These are phyloP conservation scores for Stagonosporopsis rhizophila DNA, from an alignment of 2,329 filamentous ascomycete species.

Conservation along the genomic window DNA sequence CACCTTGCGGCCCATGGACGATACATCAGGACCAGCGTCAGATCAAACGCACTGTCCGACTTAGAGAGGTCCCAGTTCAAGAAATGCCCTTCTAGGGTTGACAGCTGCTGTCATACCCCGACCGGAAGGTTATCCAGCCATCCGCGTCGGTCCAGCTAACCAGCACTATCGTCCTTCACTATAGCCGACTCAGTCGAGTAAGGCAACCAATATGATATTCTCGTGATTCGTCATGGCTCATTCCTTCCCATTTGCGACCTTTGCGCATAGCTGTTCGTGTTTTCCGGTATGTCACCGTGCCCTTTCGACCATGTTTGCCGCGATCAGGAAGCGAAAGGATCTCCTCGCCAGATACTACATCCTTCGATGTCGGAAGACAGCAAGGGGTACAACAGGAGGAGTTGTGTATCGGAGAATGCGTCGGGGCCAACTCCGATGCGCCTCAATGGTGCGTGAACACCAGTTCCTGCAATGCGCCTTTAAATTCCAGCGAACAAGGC, in stretches of 20 bases:
- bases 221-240: neutral
- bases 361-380: neutral
- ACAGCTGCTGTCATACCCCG: neutral
- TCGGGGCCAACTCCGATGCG: slow-evolving; percentile 1
- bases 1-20: no score
- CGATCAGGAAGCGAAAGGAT: slow-evolving; percentile 2
- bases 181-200: neutral
- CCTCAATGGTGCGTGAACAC: neutral
- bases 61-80: neutral
- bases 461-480: neutral
- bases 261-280: slow-evolving; percentile 4
- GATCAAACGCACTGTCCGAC: neutral
- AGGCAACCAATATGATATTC: neutral
- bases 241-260: slow-evolving; percentile 5
- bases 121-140: slow-evolving; percentile 1
- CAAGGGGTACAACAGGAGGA: neutral
- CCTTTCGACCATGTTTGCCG: neutral
- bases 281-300: slow-evolving; percentile 8
- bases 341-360: slow-evolving; percentile 12
- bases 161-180: neutral
- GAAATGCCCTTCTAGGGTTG: neutral
- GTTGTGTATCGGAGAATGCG: slow-evolving; percentile 7
- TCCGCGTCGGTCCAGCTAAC: neutral
- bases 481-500: slow-evolving; percentile 9
- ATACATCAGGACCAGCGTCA: no score